Evolutionary conservation across 257 asterid genomes (phyloP).

Genomic region (Prunella vulgaris): DNA sequence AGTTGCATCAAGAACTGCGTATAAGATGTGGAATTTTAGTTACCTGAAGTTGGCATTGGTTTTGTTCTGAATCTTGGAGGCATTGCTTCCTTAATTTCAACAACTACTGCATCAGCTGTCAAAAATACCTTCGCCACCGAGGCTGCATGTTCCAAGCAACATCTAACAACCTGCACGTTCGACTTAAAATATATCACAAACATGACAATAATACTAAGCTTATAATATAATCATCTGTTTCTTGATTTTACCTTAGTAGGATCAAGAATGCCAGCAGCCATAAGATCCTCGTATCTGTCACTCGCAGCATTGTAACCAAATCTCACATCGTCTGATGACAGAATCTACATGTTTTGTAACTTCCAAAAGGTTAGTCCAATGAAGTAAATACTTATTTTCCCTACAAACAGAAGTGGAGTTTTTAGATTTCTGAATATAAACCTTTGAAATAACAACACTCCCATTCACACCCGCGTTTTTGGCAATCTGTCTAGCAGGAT

Average conservation of each 20-base stretch:
- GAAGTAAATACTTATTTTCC: not conserved
- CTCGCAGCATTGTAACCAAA: slow-evolving; percentile 84
- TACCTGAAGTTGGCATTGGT: slow-evolving; percentile 61
- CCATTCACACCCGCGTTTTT: slow-evolving; percentile 83
- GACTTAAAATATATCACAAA: not conserved
- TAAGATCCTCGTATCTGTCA: slow-evolving; percentile 70
- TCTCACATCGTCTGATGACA: slow-evolving; percentile 46
- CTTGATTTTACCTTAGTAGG: slow-evolving; percentile 61
- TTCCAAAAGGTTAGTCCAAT: not conserved
- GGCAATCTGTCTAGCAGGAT: slow-evolving; percentile 81
- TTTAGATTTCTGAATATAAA: slow-evolving; percentile 3
- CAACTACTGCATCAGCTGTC: slow-evolving; percentile 72
- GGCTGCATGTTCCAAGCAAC: slow-evolving; percentile 82
- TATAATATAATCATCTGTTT: not conserved
- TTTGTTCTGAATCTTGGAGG: slow-evolving; percentile 28
- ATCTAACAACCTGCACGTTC: slow-evolving; percentile 60
- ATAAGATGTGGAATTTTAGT: not conserved
- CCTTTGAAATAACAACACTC: slow-evolving; percentile 59
- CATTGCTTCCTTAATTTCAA: slow-evolving; percentile 54
- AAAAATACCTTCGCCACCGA: slow-evolving; percentile 69
- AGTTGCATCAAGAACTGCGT: not conserved
- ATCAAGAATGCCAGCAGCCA: slow-evolving; percentile 77
- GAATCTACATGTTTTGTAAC: slow-evolving; percentile 40
- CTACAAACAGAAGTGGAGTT: not conserved
- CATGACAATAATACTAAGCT: not conserved